Evolutionary conservation across 2,329 filamentous ascomycete species (phyloP).

Genomic region (Macrophomina pseudophaseolina): DNA sequence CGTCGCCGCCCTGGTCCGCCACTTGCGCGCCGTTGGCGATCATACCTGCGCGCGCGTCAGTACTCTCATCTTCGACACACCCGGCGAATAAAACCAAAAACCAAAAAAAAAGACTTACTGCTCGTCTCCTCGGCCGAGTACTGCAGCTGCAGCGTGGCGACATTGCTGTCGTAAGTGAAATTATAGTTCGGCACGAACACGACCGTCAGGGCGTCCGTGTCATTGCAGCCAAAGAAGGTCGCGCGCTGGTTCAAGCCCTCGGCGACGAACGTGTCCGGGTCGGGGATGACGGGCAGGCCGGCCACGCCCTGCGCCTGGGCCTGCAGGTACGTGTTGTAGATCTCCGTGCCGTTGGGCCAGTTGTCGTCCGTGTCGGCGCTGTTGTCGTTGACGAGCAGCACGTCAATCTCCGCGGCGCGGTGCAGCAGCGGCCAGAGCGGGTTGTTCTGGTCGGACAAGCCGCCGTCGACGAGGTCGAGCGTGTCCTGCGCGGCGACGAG

Average conservation of each 20-base stretch:
- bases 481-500: conserved; percentile 42
- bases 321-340: conserved; percentile 63
- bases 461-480: conserved; percentile 59
- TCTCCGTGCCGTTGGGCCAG: conserved; percentile 67
- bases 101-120: neutral
- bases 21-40: conserved; percentile 23
- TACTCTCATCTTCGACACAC: neutral
- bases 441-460: conserved; percentile 56
- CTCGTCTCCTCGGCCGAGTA: conserved; percentile 6
- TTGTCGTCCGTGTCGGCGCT: conserved; percentile 63
- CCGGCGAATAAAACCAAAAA: neutral
- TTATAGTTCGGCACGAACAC: conserved; percentile 25
- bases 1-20: conserved; percentile 8
- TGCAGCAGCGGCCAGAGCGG: conserved; percentile 60
- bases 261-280: conserved; percentile 61
- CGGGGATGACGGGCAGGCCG: conserved; percentile 64
- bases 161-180: conserved; percentile 16
- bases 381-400: conserved; percentile 69
- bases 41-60: neutral
- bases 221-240: conserved; percentile 64
- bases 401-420: conserved; percentile 59
- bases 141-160: conserved; percentile 15
- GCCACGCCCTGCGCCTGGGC: conserved; percentile 57
- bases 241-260: conserved; percentile 64
- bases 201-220: conserved; percentile 10